These are phyloP conservation scores for Aspergillus cejpii DNA, from an alignment of 2,329 filamentous ascomycete genomes.

Conservation along the genomic window DNA sequence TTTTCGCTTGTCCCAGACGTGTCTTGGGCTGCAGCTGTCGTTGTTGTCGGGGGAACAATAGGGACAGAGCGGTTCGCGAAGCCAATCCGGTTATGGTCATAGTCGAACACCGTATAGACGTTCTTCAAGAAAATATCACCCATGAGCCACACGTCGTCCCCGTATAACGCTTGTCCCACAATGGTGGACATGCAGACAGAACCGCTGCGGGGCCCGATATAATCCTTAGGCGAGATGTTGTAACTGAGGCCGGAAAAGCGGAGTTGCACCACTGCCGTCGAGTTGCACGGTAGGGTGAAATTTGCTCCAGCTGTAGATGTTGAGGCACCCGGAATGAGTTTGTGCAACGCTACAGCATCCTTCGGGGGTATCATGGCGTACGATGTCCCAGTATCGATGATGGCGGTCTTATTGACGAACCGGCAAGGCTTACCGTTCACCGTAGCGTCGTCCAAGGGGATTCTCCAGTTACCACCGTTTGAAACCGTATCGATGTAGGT, in stretches of 20 bases:
- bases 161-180: conserved; percentile 62
- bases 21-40: conserved; percentile 10
- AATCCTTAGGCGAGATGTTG: conserved; percentile 63
- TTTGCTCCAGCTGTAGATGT: conserved; percentile 54
- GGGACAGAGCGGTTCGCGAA: conserved; percentile 22
- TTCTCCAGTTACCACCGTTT: conserved; percentile 61
- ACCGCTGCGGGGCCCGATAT: conserved; percentile 46
- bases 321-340: conserved; percentile 56
- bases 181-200: conserved; percentile 60
- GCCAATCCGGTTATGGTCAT: conserved; percentile 48
- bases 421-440: conserved; percentile 54
- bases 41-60: conserved; percentile 11
- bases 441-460: conserved; percentile 59
- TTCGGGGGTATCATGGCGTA: conserved; percentile 65
- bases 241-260: conserved; percentile 63
- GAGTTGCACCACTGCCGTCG: conserved; percentile 54
- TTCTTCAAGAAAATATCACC: conserved; percentile 86
- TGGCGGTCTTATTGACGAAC: conserved; percentile 53
- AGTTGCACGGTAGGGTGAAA: conserved; percentile 68
- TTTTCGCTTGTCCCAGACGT: conserved; percentile 2
- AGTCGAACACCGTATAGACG: conserved; percentile 79
- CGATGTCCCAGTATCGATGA: conserved; percentile 78
- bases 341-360: conserved; percentile 63
- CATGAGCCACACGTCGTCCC: conserved; percentile 62
- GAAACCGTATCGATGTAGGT: conserved; percentile 55